Evolutionary conservation across 2,329 filamentous ascomycete species (phyloP).

Genomic region (Fusarium sp.): DNA sequence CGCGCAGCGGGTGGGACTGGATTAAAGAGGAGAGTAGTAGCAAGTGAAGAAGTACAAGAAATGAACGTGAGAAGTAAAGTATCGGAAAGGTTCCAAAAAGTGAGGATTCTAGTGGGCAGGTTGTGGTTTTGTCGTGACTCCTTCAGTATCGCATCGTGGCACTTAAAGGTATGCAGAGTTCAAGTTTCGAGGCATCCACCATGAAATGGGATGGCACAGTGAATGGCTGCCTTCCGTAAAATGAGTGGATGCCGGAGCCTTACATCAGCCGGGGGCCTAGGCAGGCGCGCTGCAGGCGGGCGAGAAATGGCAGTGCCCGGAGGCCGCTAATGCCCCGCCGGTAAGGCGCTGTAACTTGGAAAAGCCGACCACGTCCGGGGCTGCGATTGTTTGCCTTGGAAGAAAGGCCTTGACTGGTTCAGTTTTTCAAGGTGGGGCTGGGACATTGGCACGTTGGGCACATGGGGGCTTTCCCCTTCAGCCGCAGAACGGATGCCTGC

Average conservation of each 20-base stretch:
- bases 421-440: conserved; percentile 22
- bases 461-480: conserved; percentile 44
- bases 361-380: conserved; percentile 6
- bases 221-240: conserved; percentile 35
- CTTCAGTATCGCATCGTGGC: conserved; percentile 48
- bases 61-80: conserved; percentile 26
- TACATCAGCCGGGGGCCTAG: conserved; percentile 38
- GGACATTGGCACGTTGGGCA: conserved; percentile 36
- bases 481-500: conserved; percentile 28
- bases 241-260: conserved; percentile 37
- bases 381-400: conserved; percentile 23
- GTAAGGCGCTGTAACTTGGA: conserved; percentile 14
- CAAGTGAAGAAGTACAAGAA: conserved; percentile 42
- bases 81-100: conserved; percentile 17
- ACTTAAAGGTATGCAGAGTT: conserved; percentile 41
- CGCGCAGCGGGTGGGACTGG: conserved; percentile 45
- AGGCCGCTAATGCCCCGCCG: conserved; percentile 31
- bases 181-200: conserved; percentile 44
- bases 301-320: conserved; percentile 16
- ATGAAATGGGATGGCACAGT: conserved; percentile 17
- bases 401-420: conserved; percentile 28
- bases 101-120: conserved; percentile 13
- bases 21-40: conserved; percentile 35
- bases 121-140: conserved; percentile 28
- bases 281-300: conserved; percentile 20